Base-by-base conservation (phyloP, 2,329 filamentous ascomycete species). In the Graphilbum fragrans region DNA sequence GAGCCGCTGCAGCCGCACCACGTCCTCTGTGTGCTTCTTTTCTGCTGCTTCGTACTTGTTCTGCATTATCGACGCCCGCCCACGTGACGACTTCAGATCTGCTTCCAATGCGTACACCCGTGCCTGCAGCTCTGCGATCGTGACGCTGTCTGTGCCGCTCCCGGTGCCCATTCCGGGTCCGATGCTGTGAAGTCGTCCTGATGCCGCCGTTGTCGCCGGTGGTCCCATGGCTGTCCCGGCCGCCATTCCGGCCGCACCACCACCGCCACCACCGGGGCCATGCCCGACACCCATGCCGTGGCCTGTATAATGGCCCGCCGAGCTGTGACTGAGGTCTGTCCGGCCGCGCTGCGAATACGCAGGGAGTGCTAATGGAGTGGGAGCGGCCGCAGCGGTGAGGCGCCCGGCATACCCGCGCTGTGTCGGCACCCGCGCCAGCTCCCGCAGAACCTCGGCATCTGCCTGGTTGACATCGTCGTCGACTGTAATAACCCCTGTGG, bases 11-110 rank as follows among this genome's bases (percentile, higher is more conserved):
- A 85, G 62, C 6, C 70, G 67, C 18, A 67, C 61, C 20, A 88
- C 57, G 50, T 80, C 71, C 20, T 70, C 68, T 38, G 84, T 76
- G 52, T 81, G 74, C 37, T 78, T 71, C 39, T 74, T 72, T 16
- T 67, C 65, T 0, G 69, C 63, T 51, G 76, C 80, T 38, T 80
- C 72, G 33, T 77, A 69, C 45, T 84, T 85, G 45, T 74, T 72
- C 27, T 85, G 75, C n/a, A 88, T 68, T 45, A 88, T 86, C 39
- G 81, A 71, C 22, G 78, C 77, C 55, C 88, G 83, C 38, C 85
- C 85, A 17, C 74, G 66, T 50, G 83, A 82, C 3, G 72, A 69
- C 41, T 67, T 67, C 16, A 81, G 66, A 38, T 77, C 73, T 6
- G 69, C 61, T 49, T 74, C 67, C 3, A 80, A 62, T 2, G 66